These are phyloP conservation scores for Raphanus hybrid DNA, from an alignment of 441 rosid species.

Conservation along the genomic window DNA sequence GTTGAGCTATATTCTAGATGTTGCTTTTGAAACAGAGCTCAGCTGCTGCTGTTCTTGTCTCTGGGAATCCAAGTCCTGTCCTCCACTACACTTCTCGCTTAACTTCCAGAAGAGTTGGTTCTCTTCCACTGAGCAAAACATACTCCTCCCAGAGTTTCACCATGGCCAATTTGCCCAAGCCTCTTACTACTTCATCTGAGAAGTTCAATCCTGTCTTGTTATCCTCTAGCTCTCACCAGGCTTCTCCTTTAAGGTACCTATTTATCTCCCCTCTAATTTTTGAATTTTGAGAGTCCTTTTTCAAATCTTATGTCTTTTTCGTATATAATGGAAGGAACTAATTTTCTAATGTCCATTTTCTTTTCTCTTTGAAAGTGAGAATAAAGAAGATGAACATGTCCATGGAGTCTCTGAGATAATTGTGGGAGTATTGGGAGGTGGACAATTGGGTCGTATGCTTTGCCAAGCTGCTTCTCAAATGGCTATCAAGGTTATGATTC, in stretches of 20 bases:
- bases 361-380: conserved; percentile 40
- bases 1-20: conserved; percentile 26
- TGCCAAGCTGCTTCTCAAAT: conserved; percentile 93
- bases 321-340: not conserved
- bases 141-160: conserved; percentile 28
- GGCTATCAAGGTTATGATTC: conserved; percentile 86
- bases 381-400: conserved; percentile 34
- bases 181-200: conserved; percentile 27
- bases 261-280: not conserved
- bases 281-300: not conserved
- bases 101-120: not conserved
- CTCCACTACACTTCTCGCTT: conserved; percentile 20
- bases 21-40: conserved; percentile 43
- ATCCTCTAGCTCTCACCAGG: conserved; percentile 48
- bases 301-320: not conserved
- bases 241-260: conserved; percentile 31
- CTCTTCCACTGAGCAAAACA: conserved; percentile 12
- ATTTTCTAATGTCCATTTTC: conserved; percentile 3
- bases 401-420: conserved; percentile 70
- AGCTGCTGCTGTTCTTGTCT: conserved; percentile 23
- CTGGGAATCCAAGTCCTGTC: conserved; percentile 28
- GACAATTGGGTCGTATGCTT: conserved; percentile 95
- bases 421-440: conserved; percentile 97
- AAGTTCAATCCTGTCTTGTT: conserved; percentile 34
- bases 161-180: conserved; percentile 43